Conservation (phyloP, 2,329 filamentous ascomycete genomes). For the Colletotrichum tanaceti region DNA sequence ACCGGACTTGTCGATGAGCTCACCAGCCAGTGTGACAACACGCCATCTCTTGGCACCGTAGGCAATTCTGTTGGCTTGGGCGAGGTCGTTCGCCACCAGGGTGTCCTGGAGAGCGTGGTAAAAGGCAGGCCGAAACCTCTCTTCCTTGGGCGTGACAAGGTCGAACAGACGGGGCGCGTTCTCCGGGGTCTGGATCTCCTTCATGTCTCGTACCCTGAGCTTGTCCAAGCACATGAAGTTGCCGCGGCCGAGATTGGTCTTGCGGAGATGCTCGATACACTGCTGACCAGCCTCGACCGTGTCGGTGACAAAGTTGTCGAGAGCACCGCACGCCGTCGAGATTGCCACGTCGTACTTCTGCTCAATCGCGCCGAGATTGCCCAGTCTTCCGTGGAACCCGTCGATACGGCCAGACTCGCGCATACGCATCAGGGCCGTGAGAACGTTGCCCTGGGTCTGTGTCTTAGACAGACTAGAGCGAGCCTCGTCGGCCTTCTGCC, state of each 20-base stretch:
- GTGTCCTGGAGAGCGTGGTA: conserved; percentile 97
- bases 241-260: conserved; percentile 95
- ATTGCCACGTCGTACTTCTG: conserved; percentile 97
- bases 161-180: conserved; percentile 94
- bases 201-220: conserved; percentile 81
- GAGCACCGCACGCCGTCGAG: conserved; percentile 89
- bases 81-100: conserved; percentile 88
- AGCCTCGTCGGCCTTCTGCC: conserved; percentile 96
- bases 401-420: conserved; percentile 97
- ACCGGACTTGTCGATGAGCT: conserved; percentile 97
- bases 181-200: conserved; percentile 87
- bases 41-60: conserved; percentile 95
- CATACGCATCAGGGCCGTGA: conserved; percentile 91
- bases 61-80: conserved; percentile 97
- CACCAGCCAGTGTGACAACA: conserved; percentile 93
- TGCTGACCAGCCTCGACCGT: conserved; percentile 96
- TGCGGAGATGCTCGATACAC: conserved; percentile 96
- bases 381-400: conserved; percentile 94
- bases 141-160: conserved; percentile 87
- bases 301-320: conserved; percentile 97
- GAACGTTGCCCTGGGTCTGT: conserved; percentile 92
- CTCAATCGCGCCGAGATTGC: conserved; percentile 94
- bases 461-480: conserved; percentile 88
- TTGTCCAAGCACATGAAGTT: conserved; percentile 98
- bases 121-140: conserved; percentile 89